phyloP scores from a whole-genome alignment of 2,329 filamentous ascomycete genomes.

The Ascocoryne sarcoides region DNA sequence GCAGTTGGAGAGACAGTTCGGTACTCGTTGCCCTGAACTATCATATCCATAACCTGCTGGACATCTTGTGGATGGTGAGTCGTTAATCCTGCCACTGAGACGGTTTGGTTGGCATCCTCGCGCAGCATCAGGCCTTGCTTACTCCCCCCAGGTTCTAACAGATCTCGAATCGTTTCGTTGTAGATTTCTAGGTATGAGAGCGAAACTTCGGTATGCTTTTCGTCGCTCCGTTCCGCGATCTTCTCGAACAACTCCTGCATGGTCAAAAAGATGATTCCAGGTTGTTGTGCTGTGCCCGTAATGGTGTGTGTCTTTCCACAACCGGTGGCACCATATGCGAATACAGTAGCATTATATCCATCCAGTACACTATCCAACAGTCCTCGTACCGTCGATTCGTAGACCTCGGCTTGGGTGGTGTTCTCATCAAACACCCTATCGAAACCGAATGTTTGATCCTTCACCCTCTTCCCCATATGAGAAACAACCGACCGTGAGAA shows the following conservation, averaged over 20 bases:
- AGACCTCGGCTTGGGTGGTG: slow-evolving; percentile 83
- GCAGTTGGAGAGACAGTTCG: slow-evolving; percentile 94
- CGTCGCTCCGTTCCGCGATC: slow-evolving; percentile 74
- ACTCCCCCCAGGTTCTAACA: slow-evolving; percentile 66
- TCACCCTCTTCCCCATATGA: slow-evolving; percentile 75
- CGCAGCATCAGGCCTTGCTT: slow-evolving; percentile 79
- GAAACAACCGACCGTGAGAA: slow-evolving; percentile 77
- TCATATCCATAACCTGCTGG: slow-evolving; percentile 98
- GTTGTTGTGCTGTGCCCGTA: slow-evolving; percentile 80
- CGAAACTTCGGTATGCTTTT: slow-evolving; percentile 83
- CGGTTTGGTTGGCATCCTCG: slow-evolving; percentile 87
- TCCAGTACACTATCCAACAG: slow-evolving; percentile 94
- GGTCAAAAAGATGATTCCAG: slow-evolving; percentile 95
- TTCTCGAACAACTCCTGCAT: slow-evolving; percentile 99
- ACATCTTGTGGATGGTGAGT: slow-evolving; percentile 88
- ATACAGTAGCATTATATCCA: slow-evolving; percentile 97
- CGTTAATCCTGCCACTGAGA: slow-evolving; percentile 82
- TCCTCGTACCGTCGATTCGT: slow-evolving; percentile 81
- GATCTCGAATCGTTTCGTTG: slow-evolving; percentile 95
- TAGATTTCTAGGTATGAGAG: slow-evolving; percentile 97
- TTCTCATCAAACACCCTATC: slow-evolving; percentile 97
- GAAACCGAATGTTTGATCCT: slow-evolving; percentile 96
- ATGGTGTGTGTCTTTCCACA: slow-evolving; percentile 99
- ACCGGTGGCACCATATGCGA: slow-evolving; percentile 94
- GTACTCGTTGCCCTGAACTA: slow-evolving; percentile 87